Conservation (phyloP, 2,329 filamentous ascomycete genomes). For the Cladophialophora bantiana region DNA sequence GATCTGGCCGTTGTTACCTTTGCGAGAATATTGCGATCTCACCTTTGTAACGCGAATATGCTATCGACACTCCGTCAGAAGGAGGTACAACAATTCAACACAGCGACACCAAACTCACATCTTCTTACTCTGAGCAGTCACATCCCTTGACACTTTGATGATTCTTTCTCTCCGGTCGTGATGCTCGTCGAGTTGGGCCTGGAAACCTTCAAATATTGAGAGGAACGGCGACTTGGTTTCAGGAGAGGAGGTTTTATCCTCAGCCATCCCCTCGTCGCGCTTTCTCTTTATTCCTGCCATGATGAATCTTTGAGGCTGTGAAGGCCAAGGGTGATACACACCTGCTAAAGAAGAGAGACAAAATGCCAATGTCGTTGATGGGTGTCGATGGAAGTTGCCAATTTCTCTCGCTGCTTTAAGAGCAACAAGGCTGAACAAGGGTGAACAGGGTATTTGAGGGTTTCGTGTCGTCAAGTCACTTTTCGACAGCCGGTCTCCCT, state of each 20-base stretch:
- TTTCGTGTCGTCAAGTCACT: neutral
- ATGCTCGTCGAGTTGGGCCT: conserved; percentile 88
- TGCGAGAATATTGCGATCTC: conserved; percentile 37
- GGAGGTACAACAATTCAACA: conserved; percentile 13
- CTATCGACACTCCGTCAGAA: conserved; percentile 51
- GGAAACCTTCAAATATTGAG: conserved; percentile 84
- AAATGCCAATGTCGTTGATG: neutral
- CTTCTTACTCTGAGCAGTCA: conserved; percentile 95
- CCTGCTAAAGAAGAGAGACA: conserved; percentile 1
- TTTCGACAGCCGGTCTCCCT: neutral
- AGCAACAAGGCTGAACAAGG: neutral
- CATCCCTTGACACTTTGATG: conserved; percentile 88
- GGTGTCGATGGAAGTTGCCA: neutral
- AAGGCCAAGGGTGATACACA: neutral
- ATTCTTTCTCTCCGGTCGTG: conserved; percentile 90
- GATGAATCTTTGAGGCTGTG: conserved; percentile 9
- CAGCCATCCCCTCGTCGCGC: conserved; percentile 34
- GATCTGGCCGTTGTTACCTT: neutral
- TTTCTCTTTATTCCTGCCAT: conserved; percentile 41
- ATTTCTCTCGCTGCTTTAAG: conserved; percentile 3
- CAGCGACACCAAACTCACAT: conserved; percentile 66
- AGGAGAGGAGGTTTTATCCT: conserved; percentile 10
- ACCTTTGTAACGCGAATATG: conserved; percentile 86
- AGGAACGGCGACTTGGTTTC: conserved; percentile 54
- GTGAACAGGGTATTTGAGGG: neutral